A percentile compares a stretch with the other conserved stretches of the same genome.
Conservation (phyloP, 352 stramenopile species). For the Nothophytophthora sp. region DNA sequence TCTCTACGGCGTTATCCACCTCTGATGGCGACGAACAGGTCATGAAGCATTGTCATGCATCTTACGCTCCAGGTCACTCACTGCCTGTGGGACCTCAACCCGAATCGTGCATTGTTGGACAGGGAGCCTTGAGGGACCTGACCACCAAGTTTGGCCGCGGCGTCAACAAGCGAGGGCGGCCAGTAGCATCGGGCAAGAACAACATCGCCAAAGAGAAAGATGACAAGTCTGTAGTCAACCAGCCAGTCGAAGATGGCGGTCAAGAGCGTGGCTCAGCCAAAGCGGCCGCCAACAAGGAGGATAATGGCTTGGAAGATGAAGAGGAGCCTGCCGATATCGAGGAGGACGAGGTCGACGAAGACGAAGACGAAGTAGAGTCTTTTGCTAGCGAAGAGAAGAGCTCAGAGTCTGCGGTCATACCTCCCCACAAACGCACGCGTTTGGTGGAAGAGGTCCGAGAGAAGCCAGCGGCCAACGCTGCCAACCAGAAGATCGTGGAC, state of each 20-base stretch:
- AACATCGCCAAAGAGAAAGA: neutral
- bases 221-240: neutral
- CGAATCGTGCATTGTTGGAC: neutral
- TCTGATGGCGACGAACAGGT: constrained; percentile 13
- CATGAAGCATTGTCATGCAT: no score
- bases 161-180: constrained; percentile 9
- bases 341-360: constrained; percentile 4
- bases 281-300: neutral
- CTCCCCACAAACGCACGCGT: constrained; percentile 55
- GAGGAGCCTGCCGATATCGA: constrained; percentile 2
- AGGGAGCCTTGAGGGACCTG: constrained; percentile 8
- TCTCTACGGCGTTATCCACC: constrained; percentile 3
- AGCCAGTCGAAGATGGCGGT: neutral
- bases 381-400: neutral
- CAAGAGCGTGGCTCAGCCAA: neutral
- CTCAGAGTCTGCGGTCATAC: constrained; percentile 31
- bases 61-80: no score
- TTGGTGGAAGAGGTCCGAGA: constrained; percentile 58
- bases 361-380: constrained; percentile 5
- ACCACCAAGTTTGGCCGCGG: constrained; percentile 1
- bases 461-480: constrained; percentile 35
- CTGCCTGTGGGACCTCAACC: no score
- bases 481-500: constrained; percentile 81
- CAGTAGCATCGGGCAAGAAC: neutral
- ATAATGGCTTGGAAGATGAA: neutral